Base-by-base conservation (phyloP, 768 basidiomycete genomes). In the Trichaptum fuscoviolaceum region DNA sequence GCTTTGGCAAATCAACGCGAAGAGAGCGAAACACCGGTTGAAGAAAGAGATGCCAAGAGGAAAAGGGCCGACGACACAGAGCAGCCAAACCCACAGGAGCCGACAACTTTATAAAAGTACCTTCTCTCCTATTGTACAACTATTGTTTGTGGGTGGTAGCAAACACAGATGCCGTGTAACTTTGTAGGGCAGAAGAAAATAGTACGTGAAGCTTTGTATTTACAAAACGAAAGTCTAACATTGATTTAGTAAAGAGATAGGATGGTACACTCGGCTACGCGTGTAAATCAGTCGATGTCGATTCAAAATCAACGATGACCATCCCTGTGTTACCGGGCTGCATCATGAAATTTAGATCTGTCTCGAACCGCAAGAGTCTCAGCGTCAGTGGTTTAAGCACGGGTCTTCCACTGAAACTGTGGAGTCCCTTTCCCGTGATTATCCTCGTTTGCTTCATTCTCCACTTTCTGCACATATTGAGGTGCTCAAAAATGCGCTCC, bases 41-140 rank as follows among this genome's bases (percentile, higher is more conserved):
- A 58, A 58, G 42, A 57, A 34, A 66, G 64, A 24, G 75, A 76
- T 61, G 61, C 72, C n/a, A 82, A 83, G 70, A 77, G 74, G 68
- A 71, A 72, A 7, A 78, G 68, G 24, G 30, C 25, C 24, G 59
- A 61, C 59, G 59, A 52, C 10, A 3, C 42, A 52, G 42, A 52
- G 15, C 42, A 52, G 42, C 42, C 5, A 20, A 52, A 5, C 20
- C 15, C 42, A 12, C 42, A 52, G 42, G 42, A 52, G 42, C 42
- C 42, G 42, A 15, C 42, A 52, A 52, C 42, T 20, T 52, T 12
- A 20, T 52, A 52, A 12, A 52, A 30, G 30, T 8, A 30, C 30
- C 4, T 30, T 8, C 8, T 30, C 42, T 12, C 5, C 15, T 52
- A 12, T 52, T 52, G 20, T 52, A 52, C 20, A 5, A 7, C 35